phyloP scores from a whole-genome alignment of 805 yeast genomes.

The Yarrowia keelungensis region DNA sequence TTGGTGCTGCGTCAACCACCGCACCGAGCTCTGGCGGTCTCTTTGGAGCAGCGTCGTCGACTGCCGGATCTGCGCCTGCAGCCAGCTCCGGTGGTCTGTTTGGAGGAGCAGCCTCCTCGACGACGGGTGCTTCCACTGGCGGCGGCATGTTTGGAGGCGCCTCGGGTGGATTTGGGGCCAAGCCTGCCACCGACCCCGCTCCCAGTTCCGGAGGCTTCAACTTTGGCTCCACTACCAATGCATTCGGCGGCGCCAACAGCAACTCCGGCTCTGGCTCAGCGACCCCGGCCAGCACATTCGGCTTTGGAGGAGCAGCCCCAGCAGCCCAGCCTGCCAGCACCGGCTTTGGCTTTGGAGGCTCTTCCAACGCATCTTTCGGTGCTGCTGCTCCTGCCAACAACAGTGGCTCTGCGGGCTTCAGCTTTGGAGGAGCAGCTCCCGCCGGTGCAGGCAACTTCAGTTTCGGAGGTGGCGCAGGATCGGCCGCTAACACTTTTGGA shows the following conservation, averaged over 20 bases:
- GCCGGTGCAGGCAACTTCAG: slow-evolving; percentile 4
- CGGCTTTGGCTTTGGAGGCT: not conserved
- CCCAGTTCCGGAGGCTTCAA: slow-evolving; percentile 7
- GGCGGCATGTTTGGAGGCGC: not conserved
- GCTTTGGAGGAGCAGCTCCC: slow-evolving; percentile 4
- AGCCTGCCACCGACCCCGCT: not conserved
- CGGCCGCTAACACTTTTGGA: slow-evolving; percentile 25
- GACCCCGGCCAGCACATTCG: not conserved
- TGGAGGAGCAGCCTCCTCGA: slow-evolving; percentile 7
- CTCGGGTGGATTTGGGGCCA: slow-evolving; percentile 14
- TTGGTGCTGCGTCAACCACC: not conserved
- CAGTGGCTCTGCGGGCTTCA: not conserved
- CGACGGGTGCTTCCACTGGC: not conserved
- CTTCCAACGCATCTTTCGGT: not conserved
- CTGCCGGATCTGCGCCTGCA: not conserved
- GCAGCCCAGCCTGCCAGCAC: not conserved
- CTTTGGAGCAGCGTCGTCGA: slow-evolving; percentile 2
- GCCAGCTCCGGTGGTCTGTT: not conserved
- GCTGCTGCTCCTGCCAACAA: slow-evolving; percentile 2
- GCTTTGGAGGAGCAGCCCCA: slow-evolving; percentile 18
- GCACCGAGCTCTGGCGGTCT: not conserved
- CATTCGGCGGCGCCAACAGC: slow-evolving; percentile 9
- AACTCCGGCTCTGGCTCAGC: not conserved
- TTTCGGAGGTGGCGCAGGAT: not conserved
- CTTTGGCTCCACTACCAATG: slow-evolving; percentile 8